Base-by-base conservation (phyloP, 345 rosid genomes). In the Populus simonii region DNA sequence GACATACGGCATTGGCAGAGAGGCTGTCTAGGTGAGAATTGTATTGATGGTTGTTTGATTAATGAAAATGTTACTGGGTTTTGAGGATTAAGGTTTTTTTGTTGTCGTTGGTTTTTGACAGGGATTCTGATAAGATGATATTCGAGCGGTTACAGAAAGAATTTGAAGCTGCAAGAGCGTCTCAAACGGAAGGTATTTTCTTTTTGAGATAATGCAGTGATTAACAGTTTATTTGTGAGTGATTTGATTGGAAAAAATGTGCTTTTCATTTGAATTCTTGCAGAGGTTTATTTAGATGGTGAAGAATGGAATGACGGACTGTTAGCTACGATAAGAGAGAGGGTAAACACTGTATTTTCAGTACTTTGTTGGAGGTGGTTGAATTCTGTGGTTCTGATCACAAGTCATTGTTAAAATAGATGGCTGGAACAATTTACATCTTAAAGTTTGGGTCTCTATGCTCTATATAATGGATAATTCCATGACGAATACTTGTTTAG, bases 221-320 rank as follows among this genome's bases (percentile, higher is more conserved):
- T 57, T 57, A 57, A 57, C 27, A 57, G 25, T 59, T 10, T 68
- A 22, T 53, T 18, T 36, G 8, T n/a, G 18, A 38, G 43, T 71
- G 45, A 10, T 49, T 76, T 67, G 61, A 55, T 75, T 49, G 66
- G 66, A 78, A 49, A n/a, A 31, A 43, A 39, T 75, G 41, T 31
- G 35, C 18, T 74, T 80, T 41, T 49, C 43, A 27, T n/a, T 76
- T 66, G 68, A 76, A 47, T 79, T 72, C 45, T 61, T 83, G 84
- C 90, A 90, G 99, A 93, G 86, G 80, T 92, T 80, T 78, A 72
- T 83, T 80, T 93, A 81, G 89, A 92, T 75, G 97, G 93, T 71
- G 98, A 91, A 79, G 89, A 91, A 81, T 95, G 99, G 99, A 92
- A 91, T 84, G 97, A 95, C 79, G 98, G 99, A 68, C 87, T 95